Evolutionary conservation across 495 filamentous ascomycete genomes (phyloP).

Genomic region (Parathielavia hyrcaniae): DNA sequence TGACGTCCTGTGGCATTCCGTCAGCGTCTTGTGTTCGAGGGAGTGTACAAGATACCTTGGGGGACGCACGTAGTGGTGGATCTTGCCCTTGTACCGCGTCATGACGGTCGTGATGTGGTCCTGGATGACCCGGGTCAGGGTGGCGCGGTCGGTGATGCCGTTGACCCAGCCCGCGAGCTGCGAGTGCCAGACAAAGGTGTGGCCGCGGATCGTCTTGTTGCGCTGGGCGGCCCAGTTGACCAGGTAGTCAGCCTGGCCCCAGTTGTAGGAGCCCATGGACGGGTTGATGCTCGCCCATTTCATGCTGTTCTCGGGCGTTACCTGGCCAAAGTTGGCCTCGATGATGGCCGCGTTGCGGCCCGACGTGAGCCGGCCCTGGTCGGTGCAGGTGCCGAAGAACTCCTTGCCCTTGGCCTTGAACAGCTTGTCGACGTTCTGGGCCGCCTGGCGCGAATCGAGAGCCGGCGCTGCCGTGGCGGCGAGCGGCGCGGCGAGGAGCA

Average conservation of each 20-base stretch:
- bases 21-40: not conserved
- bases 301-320: slow-evolving; percentile 65
- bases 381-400: slow-evolving; percentile 54
- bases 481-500: slow-evolving; percentile 34
- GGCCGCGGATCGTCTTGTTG: slow-evolving; percentile 55
- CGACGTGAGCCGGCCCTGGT: slow-evolving; percentile 46
- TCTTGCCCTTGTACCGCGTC: slow-evolving; percentile 55
- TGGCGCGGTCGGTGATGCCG: slow-evolving; percentile 41
- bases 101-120: slow-evolving; percentile 55
- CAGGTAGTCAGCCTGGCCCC: slow-evolving; percentile 48
- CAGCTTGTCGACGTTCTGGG: slow-evolving; percentile 46
- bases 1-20: slow-evolving; percentile 44
- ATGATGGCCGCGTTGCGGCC: slow-evolving; percentile 52
- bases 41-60: not conserved
- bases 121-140: slow-evolving; percentile 50
- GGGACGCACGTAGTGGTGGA: slow-evolving; percentile 49
- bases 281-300: slow-evolving; percentile 53
- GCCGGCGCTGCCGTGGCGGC: slow-evolving; percentile 33
- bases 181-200: slow-evolving; percentile 59
- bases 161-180: slow-evolving; percentile 59
- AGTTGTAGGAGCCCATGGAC: slow-evolving; percentile 46
- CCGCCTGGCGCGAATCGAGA: slow-evolving; percentile 36
- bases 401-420: slow-evolving; percentile 57
- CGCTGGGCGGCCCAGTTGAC: slow-evolving; percentile 54
- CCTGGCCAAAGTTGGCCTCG: slow-evolving; percentile 54